phyloP scores from a whole-genome alignment of 2,329 filamentous ascomycete species.

The Trichoderma asperellum region DNA sequence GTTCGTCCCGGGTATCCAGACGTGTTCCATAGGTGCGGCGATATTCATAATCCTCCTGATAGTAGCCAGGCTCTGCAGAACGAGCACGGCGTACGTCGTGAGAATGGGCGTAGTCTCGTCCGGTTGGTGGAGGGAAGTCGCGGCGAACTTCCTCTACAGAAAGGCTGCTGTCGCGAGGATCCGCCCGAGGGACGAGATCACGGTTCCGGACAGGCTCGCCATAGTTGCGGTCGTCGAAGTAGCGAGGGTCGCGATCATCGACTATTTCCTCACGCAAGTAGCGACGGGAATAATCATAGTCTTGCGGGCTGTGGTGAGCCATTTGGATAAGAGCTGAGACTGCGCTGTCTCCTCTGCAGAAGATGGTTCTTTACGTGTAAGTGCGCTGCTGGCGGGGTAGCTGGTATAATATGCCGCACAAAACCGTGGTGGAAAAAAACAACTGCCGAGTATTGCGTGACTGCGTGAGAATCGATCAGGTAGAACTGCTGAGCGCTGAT shows the following conservation, averaged over 20 bases:
- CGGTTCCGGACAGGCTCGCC: slow-evolving; percentile 50
- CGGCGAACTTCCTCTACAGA: slow-evolving; percentile 81
- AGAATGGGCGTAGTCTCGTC: slow-evolving; percentile 46
- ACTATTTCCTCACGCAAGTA: slow-evolving; percentile 60
- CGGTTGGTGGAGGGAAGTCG: slow-evolving; percentile 76
- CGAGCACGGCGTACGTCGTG: slow-evolving; percentile 62
- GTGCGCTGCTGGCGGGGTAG: slow-evolving; percentile 26
- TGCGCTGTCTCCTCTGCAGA: not conserved
- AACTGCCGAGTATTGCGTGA: not conserved
- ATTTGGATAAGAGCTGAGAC: slow-evolving; percentile 33
- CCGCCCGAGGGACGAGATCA: slow-evolving; percentile 57
- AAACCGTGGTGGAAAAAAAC: not conserved
- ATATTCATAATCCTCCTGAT: slow-evolving; percentile 58
- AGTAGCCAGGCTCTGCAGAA: slow-evolving; percentile 64
- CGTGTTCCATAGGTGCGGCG: slow-evolving; percentile 55
- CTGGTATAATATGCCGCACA: slow-evolving; percentile 23
- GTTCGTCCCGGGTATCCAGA: slow-evolving; percentile 44
- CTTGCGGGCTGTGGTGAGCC: slow-evolving; percentile 63
- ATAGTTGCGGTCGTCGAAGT: slow-evolving; percentile 51
- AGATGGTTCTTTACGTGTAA: not conserved
- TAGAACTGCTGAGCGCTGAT: not conserved
- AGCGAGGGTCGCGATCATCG: slow-evolving; percentile 57
- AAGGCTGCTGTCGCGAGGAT: slow-evolving; percentile 68
- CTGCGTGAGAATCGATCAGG: not conserved
- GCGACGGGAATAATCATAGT: slow-evolving; percentile 52